Evolutionary conservation across 2,329 filamentous ascomycete genomes (phyloP), one percentile per base, ranked within the genome.

Genomic region (Talaromyces marneffei): DNA sequence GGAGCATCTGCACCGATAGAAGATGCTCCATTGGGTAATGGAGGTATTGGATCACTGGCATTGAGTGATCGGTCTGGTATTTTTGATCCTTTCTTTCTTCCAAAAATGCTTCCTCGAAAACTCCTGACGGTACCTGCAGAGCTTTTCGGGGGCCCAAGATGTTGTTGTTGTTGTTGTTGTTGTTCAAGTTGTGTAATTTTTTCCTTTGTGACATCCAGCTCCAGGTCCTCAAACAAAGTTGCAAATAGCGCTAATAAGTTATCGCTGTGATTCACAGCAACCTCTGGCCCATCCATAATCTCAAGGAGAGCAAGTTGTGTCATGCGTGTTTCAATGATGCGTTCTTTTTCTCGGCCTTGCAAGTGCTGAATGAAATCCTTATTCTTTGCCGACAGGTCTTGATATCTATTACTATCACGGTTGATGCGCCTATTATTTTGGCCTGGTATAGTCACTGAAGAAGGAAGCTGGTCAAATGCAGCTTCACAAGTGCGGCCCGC

Each of bases 241-340:
- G 87, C 84, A 71, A 94, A 99, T 0, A 97, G 79, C 16, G 86
- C 86, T 20, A 99, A 78, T 40, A 99, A 80, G 74, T 97, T 92
- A 65, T 91, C 86, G 71, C 90, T 92, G 63, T 89, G 87, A 71
- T 96, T 96, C 56, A 97, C 90, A 18, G 94, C 93, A 61, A 88
- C 85, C 62, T 91, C 87, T 0, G 92, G 86, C 0, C 92, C 92
- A 71, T 97, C 92, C 3, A 91, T 78, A 16, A 94, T 78, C 74
- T 97, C 93, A 3, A 94, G 76, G 20, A 99, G 82, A 3, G 89
- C 84, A 63, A 99, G 80, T 70, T 97, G 92, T 10, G 93, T 97
- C 85, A 97, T 96, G 74, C 96, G 96, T 64, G 97, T 87, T 74
- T 97, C 90, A n/a, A 99, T 77, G 44, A 99, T 87, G 54, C 85